Evolutionary conservation across 768 basidiomycete genomes (phyloP), one percentile per base, ranked within the genome.

Genomic region (Suillus decipiens): DNA sequence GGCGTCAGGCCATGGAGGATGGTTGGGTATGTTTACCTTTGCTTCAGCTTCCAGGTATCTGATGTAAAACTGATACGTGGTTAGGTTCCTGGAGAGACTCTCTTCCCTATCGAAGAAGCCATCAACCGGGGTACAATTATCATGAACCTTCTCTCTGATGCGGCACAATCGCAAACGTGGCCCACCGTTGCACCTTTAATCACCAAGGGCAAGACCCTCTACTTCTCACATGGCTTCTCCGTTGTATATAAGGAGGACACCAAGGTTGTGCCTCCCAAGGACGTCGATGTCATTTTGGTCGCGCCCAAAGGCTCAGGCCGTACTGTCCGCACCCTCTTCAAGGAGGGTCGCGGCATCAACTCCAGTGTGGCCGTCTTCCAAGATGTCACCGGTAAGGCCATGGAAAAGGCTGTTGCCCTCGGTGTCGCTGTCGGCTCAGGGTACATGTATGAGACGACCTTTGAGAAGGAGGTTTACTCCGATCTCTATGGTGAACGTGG

Each of bases 221-320:
- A 99, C 89, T 99, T 99, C 84, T 95, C 96, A 6, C 97, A 99
- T 77, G 97, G 97, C 73, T 99, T 99, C 90, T 99, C 96, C 67
- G 86, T 99, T 68, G 95, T 99, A 61, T 99, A 90, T 88, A 94
- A 96, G 84, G 87, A 99, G 9, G 94, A 97, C 78, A 99, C 97
- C 69, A 84, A 96, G 62, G 95, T 99, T 69, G 71, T 96, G 61
- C 92, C 95, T 66, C 97, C 97, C 51, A 72, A 82, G 24, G 95
- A 98, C 73, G 93, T 99, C 67, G 97, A 99, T 75, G 97, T 99
- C 71, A 99, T 99, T 77, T 93, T 99, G 70, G 96, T 97, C 64
- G 97, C 97, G 11, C 97, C 97, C 70, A 99, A 99, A 81, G 97
- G 97, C 60, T 99, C 97, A 56, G 97, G 97, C 67, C 89, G 96